phyloP scores from a whole-genome alignment of 169 alveolate genomes.

The Plasmodium relictum region DNA sequence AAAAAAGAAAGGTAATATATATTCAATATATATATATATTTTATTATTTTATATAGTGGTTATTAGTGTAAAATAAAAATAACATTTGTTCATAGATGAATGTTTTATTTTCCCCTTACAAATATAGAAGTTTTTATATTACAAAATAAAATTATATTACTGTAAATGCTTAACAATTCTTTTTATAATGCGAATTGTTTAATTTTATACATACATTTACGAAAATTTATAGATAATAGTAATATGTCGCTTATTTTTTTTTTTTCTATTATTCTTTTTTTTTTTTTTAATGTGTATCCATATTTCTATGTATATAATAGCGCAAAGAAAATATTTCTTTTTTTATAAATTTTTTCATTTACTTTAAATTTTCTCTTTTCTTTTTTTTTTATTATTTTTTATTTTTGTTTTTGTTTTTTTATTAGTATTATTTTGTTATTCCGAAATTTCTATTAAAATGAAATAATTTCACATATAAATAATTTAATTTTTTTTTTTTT shows the following conservation, averaged over 20 bases:
- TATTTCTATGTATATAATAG: background rate
- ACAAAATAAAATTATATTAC: background rate
- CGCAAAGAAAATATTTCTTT: too few species aligned
- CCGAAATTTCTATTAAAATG: too few species aligned
- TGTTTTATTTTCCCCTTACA: background rate
- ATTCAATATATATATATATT: too few species aligned
- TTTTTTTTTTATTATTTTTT: too few species aligned
- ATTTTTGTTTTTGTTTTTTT: too few species aligned
- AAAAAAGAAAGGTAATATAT: too few species aligned
- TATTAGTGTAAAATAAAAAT: background rate
- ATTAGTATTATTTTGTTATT: too few species aligned
- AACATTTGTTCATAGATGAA: background rate
- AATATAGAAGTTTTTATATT: background rate
- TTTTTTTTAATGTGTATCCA: background rate
- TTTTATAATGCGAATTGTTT: background rate
- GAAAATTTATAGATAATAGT: background rate
- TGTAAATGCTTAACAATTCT: background rate
- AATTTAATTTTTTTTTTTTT: too few species aligned
- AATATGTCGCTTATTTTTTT: background rate
- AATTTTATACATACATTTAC: background rate
- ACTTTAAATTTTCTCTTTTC: too few species aligned
- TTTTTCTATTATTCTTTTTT: background rate
- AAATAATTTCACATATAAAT: too few species aligned
- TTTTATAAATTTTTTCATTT: too few species aligned
- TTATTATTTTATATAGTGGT: background rate